Percentiles rank a stretch among this genome's conserved stretches.
phyloP scores from a whole-genome alignment of 495 filamentous ascomycete species.

The Articulospora tetracladia region DNA sequence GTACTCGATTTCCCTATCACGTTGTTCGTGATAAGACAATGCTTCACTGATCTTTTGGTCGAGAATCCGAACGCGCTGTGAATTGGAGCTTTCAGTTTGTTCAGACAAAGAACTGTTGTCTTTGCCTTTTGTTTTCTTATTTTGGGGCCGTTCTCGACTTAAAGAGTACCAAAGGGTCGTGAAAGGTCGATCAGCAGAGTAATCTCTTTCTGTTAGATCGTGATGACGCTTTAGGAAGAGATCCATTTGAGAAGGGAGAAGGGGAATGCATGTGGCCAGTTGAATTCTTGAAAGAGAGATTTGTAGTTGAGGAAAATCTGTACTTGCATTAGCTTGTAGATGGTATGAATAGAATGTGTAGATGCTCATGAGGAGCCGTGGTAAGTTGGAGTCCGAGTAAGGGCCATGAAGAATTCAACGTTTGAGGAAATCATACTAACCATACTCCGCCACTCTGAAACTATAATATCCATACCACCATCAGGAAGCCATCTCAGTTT shows the following conservation, averaged over 20 bases:
- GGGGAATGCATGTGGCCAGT: conserved; percentile 7
- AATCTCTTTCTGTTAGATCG: neutral
- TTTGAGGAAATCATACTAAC: neutral
- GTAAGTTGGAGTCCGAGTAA: no score
- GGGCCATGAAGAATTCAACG: no score
- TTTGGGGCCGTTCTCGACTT: neutral
- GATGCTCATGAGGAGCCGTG: no score
- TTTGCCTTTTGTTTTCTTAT: neutral
- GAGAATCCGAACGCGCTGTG: neutral
- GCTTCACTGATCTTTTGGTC: neutral
- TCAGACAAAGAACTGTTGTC: no score
- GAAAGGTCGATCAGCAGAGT: neutral
- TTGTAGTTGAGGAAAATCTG: conserved; percentile 3
- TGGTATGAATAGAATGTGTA: no score
- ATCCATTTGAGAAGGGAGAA: neutral
- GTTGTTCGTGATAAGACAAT: neutral
- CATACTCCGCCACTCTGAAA: neutral
- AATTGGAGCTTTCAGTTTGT: no score
- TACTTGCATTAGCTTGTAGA: neutral
- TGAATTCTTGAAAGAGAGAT: conserved; percentile 6
- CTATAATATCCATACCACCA: neutral
- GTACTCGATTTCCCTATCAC: neutral
- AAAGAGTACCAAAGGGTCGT: no score
- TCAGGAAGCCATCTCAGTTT: neutral
- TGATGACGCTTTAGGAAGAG: neutral